A percentile compares a stretch with the other conserved stretches of the same genome.
Evolutionary conservation across 139 green algal genomes (phyloP).

Genomic region (Chlorella vulgaris): DNA sequence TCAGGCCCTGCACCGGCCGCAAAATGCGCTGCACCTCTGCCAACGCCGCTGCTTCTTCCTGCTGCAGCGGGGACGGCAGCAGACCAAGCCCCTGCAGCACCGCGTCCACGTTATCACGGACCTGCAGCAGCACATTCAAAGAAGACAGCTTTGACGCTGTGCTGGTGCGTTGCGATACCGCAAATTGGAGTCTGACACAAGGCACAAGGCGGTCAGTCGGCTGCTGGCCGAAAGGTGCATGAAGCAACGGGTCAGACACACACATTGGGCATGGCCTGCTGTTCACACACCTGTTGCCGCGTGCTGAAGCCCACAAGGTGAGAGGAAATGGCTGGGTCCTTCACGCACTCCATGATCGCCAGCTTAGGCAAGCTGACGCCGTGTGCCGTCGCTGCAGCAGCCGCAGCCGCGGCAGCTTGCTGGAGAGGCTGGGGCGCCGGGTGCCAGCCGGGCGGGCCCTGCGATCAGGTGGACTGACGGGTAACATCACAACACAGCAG

Average conservation of each 20-base stretch:
- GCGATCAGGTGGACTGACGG: not conserved
- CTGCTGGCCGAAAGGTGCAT: no score
- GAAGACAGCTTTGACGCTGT: no score
- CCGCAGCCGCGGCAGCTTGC: slow-evolving; percentile 60
- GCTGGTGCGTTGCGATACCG: no score
- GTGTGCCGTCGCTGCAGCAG: slow-evolving; percentile 36
- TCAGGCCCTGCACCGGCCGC: slow-evolving; percentile 62
- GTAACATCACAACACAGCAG: not conserved
- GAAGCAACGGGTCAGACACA: no score
- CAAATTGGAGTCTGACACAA: not conserved
- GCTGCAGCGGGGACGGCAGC: slow-evolving; percentile 11
- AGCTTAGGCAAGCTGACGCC: slow-evolving; percentile 69
- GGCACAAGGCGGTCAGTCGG: no score
- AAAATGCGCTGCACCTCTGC: slow-evolving; percentile 66
- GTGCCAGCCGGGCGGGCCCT: slow-evolving; percentile 91
- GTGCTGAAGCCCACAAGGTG: slow-evolving; percentile 84
- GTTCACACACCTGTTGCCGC: slow-evolving; percentile 45
- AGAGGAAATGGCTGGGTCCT: slow-evolving; percentile 63
- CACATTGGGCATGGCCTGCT: no score
- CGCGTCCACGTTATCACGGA: slow-evolving; percentile 68
- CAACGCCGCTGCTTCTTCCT: slow-evolving; percentile 42
- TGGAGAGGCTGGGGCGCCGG: slow-evolving; percentile 80
- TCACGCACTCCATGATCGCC: slow-evolving; percentile 68
- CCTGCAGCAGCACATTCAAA: no score
- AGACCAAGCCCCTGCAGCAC: slow-evolving; percentile 60